Base-by-base conservation (phyloP, 2,329 filamentous ascomycete genomes). In the Botrytis fabae region DNA sequence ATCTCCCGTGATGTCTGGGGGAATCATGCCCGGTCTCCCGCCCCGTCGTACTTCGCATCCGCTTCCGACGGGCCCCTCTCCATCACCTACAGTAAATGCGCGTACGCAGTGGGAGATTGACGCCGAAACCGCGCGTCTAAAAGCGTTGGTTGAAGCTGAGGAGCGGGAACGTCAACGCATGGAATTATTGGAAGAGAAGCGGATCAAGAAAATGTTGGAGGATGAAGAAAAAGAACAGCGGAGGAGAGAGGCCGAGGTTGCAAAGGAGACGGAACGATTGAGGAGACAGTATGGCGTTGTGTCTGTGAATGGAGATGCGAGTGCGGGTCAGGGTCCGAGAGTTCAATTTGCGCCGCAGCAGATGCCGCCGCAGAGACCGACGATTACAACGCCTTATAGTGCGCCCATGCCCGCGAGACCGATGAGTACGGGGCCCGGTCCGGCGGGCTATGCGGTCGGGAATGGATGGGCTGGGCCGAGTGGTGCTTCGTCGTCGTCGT, bases 201-300 rank as follows among this genome's bases (percentile, higher is more conserved):
- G 89, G 59, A 88, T 92, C 71, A 87, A 90, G 78, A 87, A 86
- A 78, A 91, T 92, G 86, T 85, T 92, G 7, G 87, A 91, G 66
- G 84, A 86, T 61, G 92, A 94, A 79, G 89, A 91, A 40, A 86
- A 85, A 72, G 90, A 92, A 77, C 86, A 84, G 0, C 86, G 83
- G 40, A 82, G 82, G 46, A 84, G 85, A 73, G 87, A 91, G 46
- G 87, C 86, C 16, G 88, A 88, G 77, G 83, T 95, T 1, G 91
- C 95, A 32, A 87, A 87, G 75, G 95, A 99, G 83, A 98, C 96
- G 0, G 93, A 96, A 80, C 87, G 94, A 1, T 84, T 99, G 51
- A 85, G 89, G 35, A 88, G 85, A 76, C 82, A 91, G 77, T 95
- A 93, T 78, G 92, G 92, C 16, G 78, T 81, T 28, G 66, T 71